A percentile compares a stretch with the other conserved stretches of the same genome.
phyloP scores from a whole-genome alignment of 108 stramenopile genomes.

The Discostella stelligeroides region DNA sequence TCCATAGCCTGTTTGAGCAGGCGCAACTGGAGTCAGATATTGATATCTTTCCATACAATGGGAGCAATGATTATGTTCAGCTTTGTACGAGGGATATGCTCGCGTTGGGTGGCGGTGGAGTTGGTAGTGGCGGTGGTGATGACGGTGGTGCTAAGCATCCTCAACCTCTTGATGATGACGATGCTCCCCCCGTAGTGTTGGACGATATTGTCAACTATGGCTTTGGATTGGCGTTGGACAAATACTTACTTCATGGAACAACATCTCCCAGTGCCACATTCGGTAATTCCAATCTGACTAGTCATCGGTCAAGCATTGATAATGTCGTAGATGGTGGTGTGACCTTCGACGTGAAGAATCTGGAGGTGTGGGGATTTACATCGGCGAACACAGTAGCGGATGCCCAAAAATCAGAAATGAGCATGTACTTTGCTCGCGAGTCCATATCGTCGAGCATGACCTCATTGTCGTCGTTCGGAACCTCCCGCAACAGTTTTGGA shows the following conservation, averaged over 20 bases:
- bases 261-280: constrained; percentile 80
- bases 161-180: constrained; percentile 4
- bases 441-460: constrained; percentile 12
- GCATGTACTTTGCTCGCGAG: constrained; percentile 35
- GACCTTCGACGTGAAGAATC: constrained; percentile 67
- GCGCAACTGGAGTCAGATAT: constrained; percentile 76
- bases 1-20: constrained; percentile 66
- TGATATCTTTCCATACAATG: constrained; percentile 78
- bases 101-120: constrained; percentile 73
- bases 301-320: background rate
- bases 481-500: constrained; percentile 11
- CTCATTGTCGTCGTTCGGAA: background rate
- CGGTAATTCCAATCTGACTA: constrained; percentile 58
- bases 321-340: constrained; percentile 44
- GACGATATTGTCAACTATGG: constrained; percentile 55
- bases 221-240: constrained; percentile 69
- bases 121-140: constrained; percentile 5
- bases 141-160: background rate
- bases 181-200: constrained; percentile 12
- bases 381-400: constrained; percentile 63
- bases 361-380: constrained; percentile 83
- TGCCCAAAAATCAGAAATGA: constrained; percentile 69
- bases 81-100: constrained; percentile 70
- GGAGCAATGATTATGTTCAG: constrained; percentile 66
- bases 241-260: constrained; percentile 66